These are phyloP conservation scores for Xanthoceras sorbifolium DNA, from an alignment of 345 rosid species.

Conservation along the genomic window DNA sequence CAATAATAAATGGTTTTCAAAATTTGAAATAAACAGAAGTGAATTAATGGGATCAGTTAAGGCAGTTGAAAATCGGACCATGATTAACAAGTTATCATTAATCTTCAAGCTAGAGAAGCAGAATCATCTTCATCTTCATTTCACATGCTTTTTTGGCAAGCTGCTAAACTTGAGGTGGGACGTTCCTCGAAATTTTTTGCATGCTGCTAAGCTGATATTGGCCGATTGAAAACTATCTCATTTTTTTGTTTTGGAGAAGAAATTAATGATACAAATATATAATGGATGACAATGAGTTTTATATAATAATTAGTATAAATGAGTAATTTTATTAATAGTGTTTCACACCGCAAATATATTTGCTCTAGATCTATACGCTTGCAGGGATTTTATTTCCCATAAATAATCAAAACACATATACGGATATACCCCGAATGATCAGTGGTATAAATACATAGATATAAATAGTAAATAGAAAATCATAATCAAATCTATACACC, in stretches of 20 bases:
- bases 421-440: background rate
- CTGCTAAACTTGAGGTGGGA: background rate
- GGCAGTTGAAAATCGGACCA: slow-evolving; percentile 9
- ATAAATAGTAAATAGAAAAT: background rate
- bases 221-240: no score
- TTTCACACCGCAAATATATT: background rate
- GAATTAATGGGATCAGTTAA: background rate
- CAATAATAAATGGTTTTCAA: no score
- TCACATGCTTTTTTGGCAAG: background rate
- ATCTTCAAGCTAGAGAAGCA: no score
- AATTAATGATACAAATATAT: no score
- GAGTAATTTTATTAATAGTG: background rate
- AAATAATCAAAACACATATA: background rate
- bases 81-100: background rate
- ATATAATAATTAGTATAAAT: no score
- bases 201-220: no score
- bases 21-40: background rate
- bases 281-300: no score
- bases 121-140: background rate
- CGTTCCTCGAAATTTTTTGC: background rate
- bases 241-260: no score
- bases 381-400: background rate
- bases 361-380: background rate
- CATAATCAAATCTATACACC: background rate
- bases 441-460: background rate